Evolutionary conservation across 805 yeast genomes (phyloP).

Genomic region (Lipomyces spencermartinsiae): DNA sequence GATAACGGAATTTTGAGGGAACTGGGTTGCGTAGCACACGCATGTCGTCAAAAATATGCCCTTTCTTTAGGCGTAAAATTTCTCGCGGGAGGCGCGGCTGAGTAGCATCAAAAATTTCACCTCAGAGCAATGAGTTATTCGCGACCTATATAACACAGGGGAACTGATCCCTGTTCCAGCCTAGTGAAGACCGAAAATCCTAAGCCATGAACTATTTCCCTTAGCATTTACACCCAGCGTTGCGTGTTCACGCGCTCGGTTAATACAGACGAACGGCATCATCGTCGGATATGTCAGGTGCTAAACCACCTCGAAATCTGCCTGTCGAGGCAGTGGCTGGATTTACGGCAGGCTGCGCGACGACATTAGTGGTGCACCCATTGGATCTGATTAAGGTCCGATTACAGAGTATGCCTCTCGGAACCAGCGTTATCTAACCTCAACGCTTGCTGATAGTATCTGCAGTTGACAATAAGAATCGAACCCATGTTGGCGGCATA

Average conservation of each 20-base stretch:
- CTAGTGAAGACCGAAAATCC: background rate
- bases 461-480: constrained; percentile 22
- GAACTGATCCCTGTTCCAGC: background rate
- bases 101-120: background rate
- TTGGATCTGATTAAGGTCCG: constrained; percentile 84
- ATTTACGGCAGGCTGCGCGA: constrained; percentile 75
- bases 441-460: background rate
- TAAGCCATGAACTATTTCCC: background rate
- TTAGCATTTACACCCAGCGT: background rate
- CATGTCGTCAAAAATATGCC: background rate
- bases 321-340: constrained; percentile 68
- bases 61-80: background rate
- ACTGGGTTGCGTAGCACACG: background rate
- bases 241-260: background rate
- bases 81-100: background rate
- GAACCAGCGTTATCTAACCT: constrained; percentile 15
- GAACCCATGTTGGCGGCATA: constrained; percentile 22
- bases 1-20: background rate
- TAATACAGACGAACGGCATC: background rate
- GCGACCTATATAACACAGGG: background rate
- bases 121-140: background rate
- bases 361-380: constrained; percentile 87
- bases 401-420: constrained; percentile 57
- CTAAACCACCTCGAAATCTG: constrained; percentile 1
- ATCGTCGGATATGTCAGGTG: background rate